Conservation (phyloP, 2,329 filamentous ascomycete species). For the Talaromyces amestolkiae region DNA sequence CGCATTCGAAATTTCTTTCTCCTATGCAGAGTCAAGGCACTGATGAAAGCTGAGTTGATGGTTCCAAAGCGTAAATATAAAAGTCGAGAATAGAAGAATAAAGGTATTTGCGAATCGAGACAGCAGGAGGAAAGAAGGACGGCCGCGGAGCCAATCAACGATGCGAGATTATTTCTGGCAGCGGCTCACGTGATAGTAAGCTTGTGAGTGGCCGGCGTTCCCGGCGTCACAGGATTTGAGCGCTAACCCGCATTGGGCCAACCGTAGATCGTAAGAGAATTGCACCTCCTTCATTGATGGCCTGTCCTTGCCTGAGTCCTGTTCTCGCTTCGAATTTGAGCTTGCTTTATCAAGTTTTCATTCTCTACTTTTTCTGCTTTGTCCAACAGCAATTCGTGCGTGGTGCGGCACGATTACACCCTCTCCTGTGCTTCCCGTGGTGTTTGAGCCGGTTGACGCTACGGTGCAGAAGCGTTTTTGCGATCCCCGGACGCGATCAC, state of each 20-base stretch:
- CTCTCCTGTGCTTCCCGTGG: slow-evolving; percentile 18
- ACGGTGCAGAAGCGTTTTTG: slow-evolving; percentile 21
- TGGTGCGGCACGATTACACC: slow-evolving; percentile 5
- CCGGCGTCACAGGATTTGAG: slow-evolving; percentile 13
- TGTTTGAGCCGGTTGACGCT: slow-evolving; percentile 16
- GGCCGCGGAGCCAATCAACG: slow-evolving; percentile 7
- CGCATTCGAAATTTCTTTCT: slow-evolving; percentile 20
- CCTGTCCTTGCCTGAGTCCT: slow-evolving; percentile 9
- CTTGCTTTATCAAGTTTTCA: slow-evolving; percentile 8
- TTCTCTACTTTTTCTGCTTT: background rate
- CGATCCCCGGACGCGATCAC: slow-evolving; percentile 18
- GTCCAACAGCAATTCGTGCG: slow-evolving; percentile 3
- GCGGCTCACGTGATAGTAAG: background rate
- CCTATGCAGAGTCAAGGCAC: background rate
- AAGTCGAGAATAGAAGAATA: background rate
- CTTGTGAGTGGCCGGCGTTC: slow-evolving; percentile 10
- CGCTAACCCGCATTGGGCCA: slow-evolving; percentile 18
- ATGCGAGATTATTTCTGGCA: background rate
- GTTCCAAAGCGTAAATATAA: background rate
- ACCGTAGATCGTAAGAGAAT: slow-evolving; percentile 19
- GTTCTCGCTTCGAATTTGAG: slow-evolving; percentile 13
- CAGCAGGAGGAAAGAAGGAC: background rate
- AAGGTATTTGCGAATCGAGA: background rate
- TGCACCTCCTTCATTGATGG: slow-evolving; percentile 19
- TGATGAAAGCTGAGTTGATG: background rate